Evolutionary conservation across 2,329 filamentous ascomycete genomes (phyloP).

Genomic region (Beauveria scarabaeidicola): DNA sequence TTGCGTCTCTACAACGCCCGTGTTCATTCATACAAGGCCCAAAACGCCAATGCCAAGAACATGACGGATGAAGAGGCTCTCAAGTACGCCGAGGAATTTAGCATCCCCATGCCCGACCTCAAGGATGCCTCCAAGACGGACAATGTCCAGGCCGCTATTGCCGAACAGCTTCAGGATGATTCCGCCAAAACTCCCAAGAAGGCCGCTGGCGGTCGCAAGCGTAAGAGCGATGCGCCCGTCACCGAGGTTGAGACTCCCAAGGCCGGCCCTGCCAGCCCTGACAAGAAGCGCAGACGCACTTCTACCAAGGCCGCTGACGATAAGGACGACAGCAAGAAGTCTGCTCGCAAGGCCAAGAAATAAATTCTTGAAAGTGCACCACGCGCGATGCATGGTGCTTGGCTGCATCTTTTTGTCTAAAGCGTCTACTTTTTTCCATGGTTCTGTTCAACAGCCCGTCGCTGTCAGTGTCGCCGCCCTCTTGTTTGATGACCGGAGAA

Average conservation of each 20-base stretch:
- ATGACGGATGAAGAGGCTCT: constrained; percentile 55
- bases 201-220: constrained; percentile 41
- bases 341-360: constrained; percentile 50
- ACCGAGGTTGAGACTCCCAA: constrained; percentile 29
- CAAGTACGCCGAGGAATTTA: constrained; percentile 50
- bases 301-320: constrained; percentile 47
- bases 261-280: constrained; percentile 43
- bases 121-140: constrained; percentile 31
- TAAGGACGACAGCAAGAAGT: constrained; percentile 52
- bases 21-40: constrained; percentile 55
- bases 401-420: not conserved
- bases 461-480: not conserved
- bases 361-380: constrained; percentile 14
- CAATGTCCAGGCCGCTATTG: constrained; percentile 49
- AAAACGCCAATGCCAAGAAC: constrained; percentile 48
- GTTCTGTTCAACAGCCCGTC: not conserved
- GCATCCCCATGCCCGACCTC: constrained; percentile 44
- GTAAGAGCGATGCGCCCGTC: constrained; percentile 45
- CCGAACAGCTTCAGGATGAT: constrained; percentile 46
- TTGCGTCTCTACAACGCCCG: constrained; percentile 57
- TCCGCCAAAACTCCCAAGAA: constrained; percentile 53
- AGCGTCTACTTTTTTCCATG: constrained; percentile 7
- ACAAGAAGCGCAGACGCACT: constrained; percentile 54
- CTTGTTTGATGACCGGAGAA: not conserved
- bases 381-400: not conserved